Conservation (phyloP, 73 alveolate species). For the Uronychia binucleata region DNA sequence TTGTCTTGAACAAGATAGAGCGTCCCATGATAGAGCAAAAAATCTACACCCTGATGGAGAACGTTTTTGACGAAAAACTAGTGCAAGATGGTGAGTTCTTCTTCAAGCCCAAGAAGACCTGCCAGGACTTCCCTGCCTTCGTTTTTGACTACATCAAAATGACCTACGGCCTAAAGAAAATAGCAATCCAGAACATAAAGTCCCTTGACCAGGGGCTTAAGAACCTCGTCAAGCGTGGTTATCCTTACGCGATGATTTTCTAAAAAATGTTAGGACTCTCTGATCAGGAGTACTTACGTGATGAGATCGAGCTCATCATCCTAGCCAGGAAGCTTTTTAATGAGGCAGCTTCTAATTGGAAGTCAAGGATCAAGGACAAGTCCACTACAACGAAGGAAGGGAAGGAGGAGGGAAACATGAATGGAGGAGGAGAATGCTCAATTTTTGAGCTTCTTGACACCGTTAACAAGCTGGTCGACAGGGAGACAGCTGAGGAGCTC, state of each 20-base stretch:
- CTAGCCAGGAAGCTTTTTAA: not conserved
- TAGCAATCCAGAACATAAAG: not conserved
- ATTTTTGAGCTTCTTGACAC: slow-evolving; percentile 38
- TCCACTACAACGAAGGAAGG: not conserved
- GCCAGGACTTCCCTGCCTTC: not conserved
- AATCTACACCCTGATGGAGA: not conserved
- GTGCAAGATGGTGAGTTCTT: not conserved
- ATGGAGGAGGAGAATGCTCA: slow-evolving; percentile 47
- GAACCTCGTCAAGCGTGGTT: not conserved
- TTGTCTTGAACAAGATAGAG: not conserved
- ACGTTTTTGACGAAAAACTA: not conserved
- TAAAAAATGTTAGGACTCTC: not conserved
- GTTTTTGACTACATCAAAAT: not conserved
- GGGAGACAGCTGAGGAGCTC: slow-evolving; percentile 30
- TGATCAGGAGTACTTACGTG: not conserved
- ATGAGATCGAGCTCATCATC: not conserved
- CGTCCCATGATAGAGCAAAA: not conserved
- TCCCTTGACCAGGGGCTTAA: not conserved
- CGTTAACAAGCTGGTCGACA: slow-evolving; percentile 12
- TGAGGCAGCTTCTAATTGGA: not conserved
- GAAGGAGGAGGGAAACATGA: slow-evolving; percentile 5
- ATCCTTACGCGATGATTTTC: not conserved
- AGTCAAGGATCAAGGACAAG: not conserved
- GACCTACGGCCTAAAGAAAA: not conserved
- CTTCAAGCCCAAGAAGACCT: not conserved